A percentile compares a stretch with the other conserved stretches of the same genome.
Evolutionary conservation across 164 flowering plant species (phyloP).

Genomic region (Nymphaea thermarum): DNA sequence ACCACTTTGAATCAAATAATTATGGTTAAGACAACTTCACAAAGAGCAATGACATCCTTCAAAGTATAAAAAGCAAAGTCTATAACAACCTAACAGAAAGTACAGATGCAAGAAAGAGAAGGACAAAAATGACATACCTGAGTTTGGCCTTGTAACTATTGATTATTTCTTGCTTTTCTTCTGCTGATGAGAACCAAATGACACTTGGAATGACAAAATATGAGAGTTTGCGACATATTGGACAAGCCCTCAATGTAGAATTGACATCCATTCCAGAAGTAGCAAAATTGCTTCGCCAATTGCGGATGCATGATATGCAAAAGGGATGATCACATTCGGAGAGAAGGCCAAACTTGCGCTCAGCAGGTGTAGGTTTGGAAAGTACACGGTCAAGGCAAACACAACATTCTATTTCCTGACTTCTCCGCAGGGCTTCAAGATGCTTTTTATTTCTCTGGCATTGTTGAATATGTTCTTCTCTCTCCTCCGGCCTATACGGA

Average conservation of each 20-base stretch:
- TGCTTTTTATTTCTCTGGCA: constrained; percentile 68
- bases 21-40: too few relatives aligned
- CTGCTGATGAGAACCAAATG: constrained; percentile 71
- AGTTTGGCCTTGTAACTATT: constrained; percentile 77
- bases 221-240: constrained; percentile 90
- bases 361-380: constrained; percentile 70
- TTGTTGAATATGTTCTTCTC: constrained; percentile 55
- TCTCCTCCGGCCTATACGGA: constrained; percentile 73
- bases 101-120: background rate
- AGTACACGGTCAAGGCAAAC: constrained; percentile 92
- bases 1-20: too few relatives aligned
- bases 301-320: constrained; percentile 87
- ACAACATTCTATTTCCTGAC: constrained; percentile 95
- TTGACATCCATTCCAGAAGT: constrained; percentile 87
- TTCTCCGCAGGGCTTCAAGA: constrained; percentile 59
- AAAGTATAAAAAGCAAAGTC: background rate
- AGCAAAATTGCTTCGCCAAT: constrained; percentile 86
- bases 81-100: background rate
- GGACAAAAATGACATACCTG: constrained; percentile 29
- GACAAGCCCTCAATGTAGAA: constrained; percentile 77
- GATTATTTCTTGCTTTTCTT: constrained; percentile 79
- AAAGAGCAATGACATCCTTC: too few relatives aligned
- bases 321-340: constrained; percentile 99
- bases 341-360: constrained; percentile 84
- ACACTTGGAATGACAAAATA: constrained; percentile 96